A percentile compares a stretch with the other conserved stretches of the same genome.
These are phyloP conservation scores for Nothophaeocryptopus gaeumannii DNA, from an alignment of 2,329 filamentous ascomycete species.

Conservation along the genomic window DNA sequence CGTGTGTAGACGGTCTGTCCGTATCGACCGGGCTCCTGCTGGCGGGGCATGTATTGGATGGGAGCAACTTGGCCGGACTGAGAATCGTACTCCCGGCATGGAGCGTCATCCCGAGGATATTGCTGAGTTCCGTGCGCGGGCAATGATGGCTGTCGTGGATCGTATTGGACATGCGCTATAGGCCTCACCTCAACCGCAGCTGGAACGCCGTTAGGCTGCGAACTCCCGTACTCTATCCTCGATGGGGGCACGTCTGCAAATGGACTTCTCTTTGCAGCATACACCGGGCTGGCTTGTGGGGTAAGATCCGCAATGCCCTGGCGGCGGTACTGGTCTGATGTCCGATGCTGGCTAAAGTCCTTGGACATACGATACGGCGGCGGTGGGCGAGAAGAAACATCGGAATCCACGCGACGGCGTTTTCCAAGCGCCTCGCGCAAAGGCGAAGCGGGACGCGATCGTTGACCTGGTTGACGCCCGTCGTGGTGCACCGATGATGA, in stretches of 20 bases:
- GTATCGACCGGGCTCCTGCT: slow-evolving; percentile 8
- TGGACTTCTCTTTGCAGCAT: slow-evolving; percentile 1
- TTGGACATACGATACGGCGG: no score
- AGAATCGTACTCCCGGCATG: no score
- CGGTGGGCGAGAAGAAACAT: no score
- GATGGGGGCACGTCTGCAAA: neutral
- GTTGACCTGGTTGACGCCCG: neutral
- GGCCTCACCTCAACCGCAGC: slow-evolving; percentile 3
- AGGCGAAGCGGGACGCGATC: slow-evolving; percentile 16
- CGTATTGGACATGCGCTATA: slow-evolving; percentile 1
- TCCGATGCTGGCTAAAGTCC: no score
- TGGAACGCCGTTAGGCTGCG: no score
- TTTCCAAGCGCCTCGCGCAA: slow-evolving; percentile 7
- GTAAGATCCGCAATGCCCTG: no score
- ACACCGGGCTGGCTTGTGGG: no score
- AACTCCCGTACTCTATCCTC: no score
- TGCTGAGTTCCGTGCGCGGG: no score
- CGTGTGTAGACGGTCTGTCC: neutral
- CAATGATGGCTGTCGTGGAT: neutral
- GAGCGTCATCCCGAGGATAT: no score
- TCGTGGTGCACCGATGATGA: slow-evolving; percentile 9
- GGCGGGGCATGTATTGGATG: slow-evolving; percentile 20
- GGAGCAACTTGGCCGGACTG: slow-evolving; percentile 21
- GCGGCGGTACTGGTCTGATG: no score
- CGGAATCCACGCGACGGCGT: slow-evolving; percentile 9